Evolutionary conservation across 2,329 filamentous ascomycete species (phyloP).

Genomic region (Cercospora zeae-maydis): DNA sequence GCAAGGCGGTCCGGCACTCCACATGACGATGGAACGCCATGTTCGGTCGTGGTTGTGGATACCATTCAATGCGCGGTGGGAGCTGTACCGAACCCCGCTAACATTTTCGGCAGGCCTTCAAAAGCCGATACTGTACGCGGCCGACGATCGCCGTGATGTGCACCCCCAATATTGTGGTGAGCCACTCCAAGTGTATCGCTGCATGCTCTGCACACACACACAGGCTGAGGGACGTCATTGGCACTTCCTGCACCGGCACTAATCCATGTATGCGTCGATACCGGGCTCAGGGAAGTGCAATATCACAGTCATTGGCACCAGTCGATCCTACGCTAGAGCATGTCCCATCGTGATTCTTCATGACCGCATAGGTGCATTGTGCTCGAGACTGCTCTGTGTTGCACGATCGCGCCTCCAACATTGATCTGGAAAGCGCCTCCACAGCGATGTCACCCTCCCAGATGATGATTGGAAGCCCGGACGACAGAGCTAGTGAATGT

Average conservation of each 20-base stretch:
- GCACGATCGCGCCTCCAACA: background rate
- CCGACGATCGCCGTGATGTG: background rate
- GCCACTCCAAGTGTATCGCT: background rate
- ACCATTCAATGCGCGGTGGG: background rate
- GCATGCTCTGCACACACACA: background rate
- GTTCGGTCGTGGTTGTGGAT: background rate
- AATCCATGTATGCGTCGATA: background rate
- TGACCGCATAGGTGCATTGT: background rate
- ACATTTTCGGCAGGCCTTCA: background rate
- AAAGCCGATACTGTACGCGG: background rate
- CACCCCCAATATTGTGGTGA: background rate
- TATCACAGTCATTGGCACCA: background rate
- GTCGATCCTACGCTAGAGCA: background rate
- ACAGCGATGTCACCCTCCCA: background rate
- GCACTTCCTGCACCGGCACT: background rate
- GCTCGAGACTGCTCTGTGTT: background rate
- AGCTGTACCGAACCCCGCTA: slow-evolving; percentile 4
- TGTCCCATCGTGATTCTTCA: slow-evolving; percentile 3
- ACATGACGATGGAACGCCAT: background rate
- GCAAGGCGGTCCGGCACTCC: background rate
- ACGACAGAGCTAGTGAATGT: slow-evolving; percentile 1
- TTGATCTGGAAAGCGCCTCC: background rate
- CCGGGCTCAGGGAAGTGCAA: background rate
- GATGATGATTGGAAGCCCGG: slow-evolving; percentile 2
- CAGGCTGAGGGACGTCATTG: background rate